These are phyloP conservation scores for Cicer pinnatifidum DNA, from an alignment of 306 rosid genomes.

Conservation along the genomic window DNA sequence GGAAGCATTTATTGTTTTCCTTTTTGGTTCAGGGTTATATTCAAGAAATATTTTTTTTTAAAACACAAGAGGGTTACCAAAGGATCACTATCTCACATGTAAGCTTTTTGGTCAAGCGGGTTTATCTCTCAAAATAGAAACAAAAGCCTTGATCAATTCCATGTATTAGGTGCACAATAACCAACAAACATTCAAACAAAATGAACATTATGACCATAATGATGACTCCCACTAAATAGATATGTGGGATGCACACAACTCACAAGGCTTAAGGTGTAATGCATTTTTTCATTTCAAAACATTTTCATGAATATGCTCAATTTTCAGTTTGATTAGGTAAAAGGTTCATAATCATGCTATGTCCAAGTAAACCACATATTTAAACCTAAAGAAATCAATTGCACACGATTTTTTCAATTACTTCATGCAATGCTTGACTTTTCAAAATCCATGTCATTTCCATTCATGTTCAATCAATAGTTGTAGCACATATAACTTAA, in stretches of 20 bases:
- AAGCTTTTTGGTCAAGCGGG: not conserved
- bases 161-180: not conserved
- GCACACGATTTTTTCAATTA: too few relatives aligned
- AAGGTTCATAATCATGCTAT: too few relatives aligned
- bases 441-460: too few relatives aligned
- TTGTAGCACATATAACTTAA: too few relatives aligned
- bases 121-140: not conserved
- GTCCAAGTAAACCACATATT: too few relatives aligned
- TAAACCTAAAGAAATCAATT: too few relatives aligned
- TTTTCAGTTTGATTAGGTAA: too few relatives aligned
- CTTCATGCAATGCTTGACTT: too few relatives aligned
- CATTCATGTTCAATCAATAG: too few relatives aligned
- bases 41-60: too few relatives aligned
- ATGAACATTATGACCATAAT: not conserved
- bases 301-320: too few relatives aligned
- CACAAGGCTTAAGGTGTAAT: not conserved
- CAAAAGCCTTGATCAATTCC: not conserved
- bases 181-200: not conserved
- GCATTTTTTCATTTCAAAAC: too few relatives aligned
- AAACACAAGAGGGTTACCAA: not conserved
- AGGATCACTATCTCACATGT: not conserved
- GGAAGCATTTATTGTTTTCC: not conserved
- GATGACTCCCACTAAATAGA: not conserved
- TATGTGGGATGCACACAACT: not conserved
- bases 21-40: not conserved